Evolutionary conservation across 345 rosid genomes (phyloP), one percentile per base, ranked within the genome.

Genomic region (Euclidium syriacum): DNA sequence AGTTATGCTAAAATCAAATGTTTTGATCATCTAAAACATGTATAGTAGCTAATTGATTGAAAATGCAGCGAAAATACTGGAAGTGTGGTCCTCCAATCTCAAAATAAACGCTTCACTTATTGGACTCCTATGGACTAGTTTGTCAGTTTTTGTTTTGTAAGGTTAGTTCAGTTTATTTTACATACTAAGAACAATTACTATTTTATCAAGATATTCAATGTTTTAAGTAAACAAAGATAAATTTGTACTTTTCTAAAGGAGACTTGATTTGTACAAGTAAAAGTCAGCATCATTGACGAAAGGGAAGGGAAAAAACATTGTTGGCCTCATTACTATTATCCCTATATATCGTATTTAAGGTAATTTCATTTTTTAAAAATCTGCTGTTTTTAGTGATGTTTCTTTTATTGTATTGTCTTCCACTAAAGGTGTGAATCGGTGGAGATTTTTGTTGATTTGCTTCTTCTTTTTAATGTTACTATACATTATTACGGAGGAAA

Each of bases 221-320:
- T 65, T 16, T 17, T 1, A 20, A 9, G 47, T 54, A 14, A 55
- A 9, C 35, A 29, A 29, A 40, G 52, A 27, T 1, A 34, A 40
- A 8, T 11, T n/a, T 39, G 20, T 9, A 20, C 4, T 52, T 55
- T 8, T 56, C 30, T 10, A 25, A 27, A 15, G 51, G 33, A 19
- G 26, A 18, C 71, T 57, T 58, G 27, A 30, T 58, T 32, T 58
- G 22, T 68, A 41, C 32, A 23, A 51, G 3, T 39, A 50, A 50
- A 64, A 68, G 59, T 68, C 72, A 68, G 65, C 36, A 68, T 30
- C 59, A 68, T 68, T 68, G 73, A 58, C 60, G 66, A 58, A 68
- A 40, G 46, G 51, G 17, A 51, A 12, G 53, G 9, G 18, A 3
- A 10, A 57, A 40, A 39, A 51, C 51, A 29, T 41, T 38, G 30